phyloP scores from a whole-genome alignment of 306 rosid species.

The Mucuna pruriens region DNA sequence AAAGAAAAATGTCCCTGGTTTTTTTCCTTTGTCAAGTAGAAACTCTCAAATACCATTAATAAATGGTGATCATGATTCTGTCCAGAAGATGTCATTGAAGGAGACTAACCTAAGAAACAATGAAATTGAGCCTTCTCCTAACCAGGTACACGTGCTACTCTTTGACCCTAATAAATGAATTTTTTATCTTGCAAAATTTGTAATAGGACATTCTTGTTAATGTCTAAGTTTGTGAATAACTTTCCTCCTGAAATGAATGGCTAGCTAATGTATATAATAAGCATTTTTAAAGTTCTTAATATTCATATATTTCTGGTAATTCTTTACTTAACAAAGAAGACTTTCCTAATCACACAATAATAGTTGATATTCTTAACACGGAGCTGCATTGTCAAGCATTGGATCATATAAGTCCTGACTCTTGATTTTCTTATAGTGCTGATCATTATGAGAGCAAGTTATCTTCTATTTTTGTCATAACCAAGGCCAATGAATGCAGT shows the following conservation, averaged over 20 bases:
- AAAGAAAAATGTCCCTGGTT: conserved; percentile 36
- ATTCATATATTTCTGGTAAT: neutral
- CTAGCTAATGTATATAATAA: neutral
- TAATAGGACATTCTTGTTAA: neutral
- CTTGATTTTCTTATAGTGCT: conserved; percentile 6
- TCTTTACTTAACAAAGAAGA: conserved; percentile 4
- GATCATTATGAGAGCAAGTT: neutral
- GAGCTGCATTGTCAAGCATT: neutral
- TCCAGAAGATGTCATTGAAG: conserved; percentile 44
- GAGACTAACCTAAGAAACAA: conserved; percentile 41
- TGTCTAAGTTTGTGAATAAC: conserved; percentile 5
- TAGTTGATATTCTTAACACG: neutral
- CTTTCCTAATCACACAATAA: conserved; percentile 7
- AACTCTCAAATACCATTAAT: conserved; percentile 49
- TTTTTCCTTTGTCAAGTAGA: conserved; percentile 36
- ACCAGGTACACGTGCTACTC: conserved; percentile 47
- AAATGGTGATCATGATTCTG: conserved; percentile 48
- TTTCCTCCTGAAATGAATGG: conserved; percentile 6
- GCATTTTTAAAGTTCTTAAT: conserved; percentile 11
- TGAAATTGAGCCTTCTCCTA: conserved; percentile 49
- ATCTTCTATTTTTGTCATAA: conserved; percentile 2
- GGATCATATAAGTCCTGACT: neutral
- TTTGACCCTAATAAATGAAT: conserved; percentile 2
- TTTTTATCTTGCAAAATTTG: conserved; percentile 24
- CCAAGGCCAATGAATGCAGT: conserved; percentile 9